phyloP scores from a whole-genome alignment of 108 stramenopile species.

The Hondaea fermentalgiana region DNA sequence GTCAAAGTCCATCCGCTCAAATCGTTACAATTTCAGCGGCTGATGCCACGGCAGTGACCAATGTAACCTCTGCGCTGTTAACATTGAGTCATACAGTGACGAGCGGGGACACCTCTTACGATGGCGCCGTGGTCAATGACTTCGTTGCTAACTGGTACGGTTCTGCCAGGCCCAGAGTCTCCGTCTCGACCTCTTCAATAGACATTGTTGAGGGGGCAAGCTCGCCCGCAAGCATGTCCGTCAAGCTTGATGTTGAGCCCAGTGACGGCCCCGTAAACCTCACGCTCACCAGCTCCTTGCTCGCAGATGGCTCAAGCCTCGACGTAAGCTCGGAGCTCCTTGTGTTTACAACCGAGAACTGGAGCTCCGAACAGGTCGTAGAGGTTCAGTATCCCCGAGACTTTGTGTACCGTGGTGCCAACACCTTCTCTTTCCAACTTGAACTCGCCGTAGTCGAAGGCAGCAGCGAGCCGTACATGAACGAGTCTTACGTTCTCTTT shows the following conservation, averaged over 20 bases:
- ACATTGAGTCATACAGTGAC: background rate
- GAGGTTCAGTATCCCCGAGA: background rate
- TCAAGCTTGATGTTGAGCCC: background rate
- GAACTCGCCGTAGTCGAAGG: background rate
- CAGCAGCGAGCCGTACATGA: background rate
- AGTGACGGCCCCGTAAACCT: background rate
- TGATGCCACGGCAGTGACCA: conserved; percentile 12
- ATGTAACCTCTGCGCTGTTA: background rate
- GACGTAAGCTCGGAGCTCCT: background rate
- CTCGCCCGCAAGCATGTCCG: background rate
- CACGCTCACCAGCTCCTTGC: background rate
- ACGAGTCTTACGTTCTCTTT: background rate
- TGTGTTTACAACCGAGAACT: background rate
- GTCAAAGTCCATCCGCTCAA: background rate
- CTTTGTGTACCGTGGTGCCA: background rate
- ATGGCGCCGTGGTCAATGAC: background rate
- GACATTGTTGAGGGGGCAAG: background rate
- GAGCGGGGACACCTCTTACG: background rate
- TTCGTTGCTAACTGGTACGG: background rate
- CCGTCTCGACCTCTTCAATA: background rate
- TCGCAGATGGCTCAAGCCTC: background rate
- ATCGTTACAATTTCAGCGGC: conserved; percentile 24
- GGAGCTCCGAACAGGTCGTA: background rate
- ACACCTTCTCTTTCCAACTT: background rate
- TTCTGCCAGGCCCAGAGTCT: background rate